Percentiles rank a stretch among this genome's conserved stretches.
These are phyloP conservation scores for Helicocarpus griseus DNA, from an alignment of 2,329 filamentous ascomycete species.

Conservation along the genomic window DNA sequence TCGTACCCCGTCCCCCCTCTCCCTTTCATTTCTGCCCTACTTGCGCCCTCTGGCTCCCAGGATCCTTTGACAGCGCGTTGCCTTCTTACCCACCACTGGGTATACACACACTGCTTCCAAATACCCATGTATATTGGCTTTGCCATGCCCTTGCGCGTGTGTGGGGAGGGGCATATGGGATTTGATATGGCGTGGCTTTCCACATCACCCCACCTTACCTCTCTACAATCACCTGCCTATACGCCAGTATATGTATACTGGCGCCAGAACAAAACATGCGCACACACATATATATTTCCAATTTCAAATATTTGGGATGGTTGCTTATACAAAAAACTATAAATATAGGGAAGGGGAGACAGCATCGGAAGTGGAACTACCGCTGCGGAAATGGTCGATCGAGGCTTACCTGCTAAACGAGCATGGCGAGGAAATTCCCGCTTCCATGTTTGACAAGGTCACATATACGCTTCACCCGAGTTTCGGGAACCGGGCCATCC, in stretches of 20 bases:
- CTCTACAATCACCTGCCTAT: not conserved
- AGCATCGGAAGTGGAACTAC: constrained; percentile 72
- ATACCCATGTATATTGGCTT: not conserved
- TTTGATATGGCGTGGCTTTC: too few relatives aligned
- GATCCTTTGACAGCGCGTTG: not conserved
- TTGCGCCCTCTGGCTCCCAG: constrained; percentile 2
- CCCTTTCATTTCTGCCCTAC: constrained; percentile 12
- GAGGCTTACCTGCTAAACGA: constrained; percentile 77
- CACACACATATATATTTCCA: not conserved
- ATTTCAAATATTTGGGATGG: not conserved
- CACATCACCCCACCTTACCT: not conserved
- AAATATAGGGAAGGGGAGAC: constrained; percentile 51
- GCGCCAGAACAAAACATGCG: not conserved
- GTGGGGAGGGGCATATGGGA: not conserved
- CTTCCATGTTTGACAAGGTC: constrained; percentile 82
- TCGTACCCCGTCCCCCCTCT: not conserved
- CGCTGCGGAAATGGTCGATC: constrained; percentile 87
- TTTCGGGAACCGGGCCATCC: constrained; percentile 69
- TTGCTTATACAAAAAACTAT: not conserved
- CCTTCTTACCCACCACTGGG: not conserved
- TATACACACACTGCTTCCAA: not conserved
- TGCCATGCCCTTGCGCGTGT: not conserved
- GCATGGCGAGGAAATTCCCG: constrained; percentile 71
- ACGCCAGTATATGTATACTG: not conserved
- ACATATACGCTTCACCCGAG: constrained; percentile 90